A percentile compares a stretch with the other conserved stretches of the same genome.
phyloP scores from a whole-genome alignment of 306 rosid genomes.

The Hippophae tibetana region DNA sequence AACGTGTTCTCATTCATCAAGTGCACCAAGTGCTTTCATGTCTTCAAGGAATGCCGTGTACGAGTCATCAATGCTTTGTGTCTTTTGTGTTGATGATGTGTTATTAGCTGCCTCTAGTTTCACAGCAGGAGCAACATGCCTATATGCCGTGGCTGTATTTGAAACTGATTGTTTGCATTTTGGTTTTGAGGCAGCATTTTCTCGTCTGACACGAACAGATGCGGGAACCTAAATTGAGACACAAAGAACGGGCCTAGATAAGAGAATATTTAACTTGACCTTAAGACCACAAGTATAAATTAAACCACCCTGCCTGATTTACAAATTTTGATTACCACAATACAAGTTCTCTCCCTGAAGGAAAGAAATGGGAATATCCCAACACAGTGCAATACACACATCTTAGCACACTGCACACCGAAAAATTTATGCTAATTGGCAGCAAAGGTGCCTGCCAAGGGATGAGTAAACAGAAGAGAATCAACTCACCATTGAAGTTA shows the following conservation, averaged over 20 bases:
- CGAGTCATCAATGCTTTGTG: constrained; percentile 61
- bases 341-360: too few species aligned
- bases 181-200: constrained; percentile 46
- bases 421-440: too few species aligned
- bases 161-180: constrained; percentile 51
- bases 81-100: constrained; percentile 47
- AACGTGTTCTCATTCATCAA: constrained; percentile 43
- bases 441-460: too few species aligned
- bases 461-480: constrained; percentile 3
- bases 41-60: constrained; percentile 72
- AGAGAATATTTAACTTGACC: too few species aligned
- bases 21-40: constrained; percentile 85
- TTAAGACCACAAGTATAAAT: too few species aligned
- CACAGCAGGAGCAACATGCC: constrained; percentile 31
- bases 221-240: constrained; percentile 65
- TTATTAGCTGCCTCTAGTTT: constrained; percentile 44
- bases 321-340: too few species aligned
- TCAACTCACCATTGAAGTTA: constrained; percentile 82
- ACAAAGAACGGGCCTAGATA: constrained; percentile 1
- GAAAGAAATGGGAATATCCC: too few species aligned
- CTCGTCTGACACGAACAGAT: constrained; percentile 92
- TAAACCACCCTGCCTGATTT: too few species aligned
- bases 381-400: too few species aligned
- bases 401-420: too few species aligned
- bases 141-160: constrained; percentile 30